Evolutionary conservation across 1,284 basidiomycete species (phyloP).

Genomic region (Pisolithus thermaeus): DNA sequence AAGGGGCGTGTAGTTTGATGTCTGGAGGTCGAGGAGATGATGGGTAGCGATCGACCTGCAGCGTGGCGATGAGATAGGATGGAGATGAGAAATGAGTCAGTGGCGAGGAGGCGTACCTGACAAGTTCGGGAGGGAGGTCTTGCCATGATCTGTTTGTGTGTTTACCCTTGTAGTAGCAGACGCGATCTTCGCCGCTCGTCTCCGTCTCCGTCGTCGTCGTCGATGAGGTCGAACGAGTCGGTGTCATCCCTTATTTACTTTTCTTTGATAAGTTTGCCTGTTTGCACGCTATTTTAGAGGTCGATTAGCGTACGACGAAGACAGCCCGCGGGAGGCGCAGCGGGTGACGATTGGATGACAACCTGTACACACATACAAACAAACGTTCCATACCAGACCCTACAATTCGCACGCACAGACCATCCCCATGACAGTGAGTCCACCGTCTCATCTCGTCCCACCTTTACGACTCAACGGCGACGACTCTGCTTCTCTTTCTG

Average conservation of each 20-base stretch:
- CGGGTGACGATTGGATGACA: slow-evolving; percentile 22
- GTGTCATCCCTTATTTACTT: too few relatives aligned
- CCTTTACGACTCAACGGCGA: too few relatives aligned
- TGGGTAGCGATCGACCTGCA: slow-evolving; percentile 56
- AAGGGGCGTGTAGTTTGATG: slow-evolving; percentile 42
- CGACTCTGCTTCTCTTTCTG: too few relatives aligned
- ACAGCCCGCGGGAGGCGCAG: slow-evolving; percentile 29
- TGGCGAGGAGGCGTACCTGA: slow-evolving; percentile 47
- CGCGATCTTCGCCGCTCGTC: slow-evolving; percentile 23
- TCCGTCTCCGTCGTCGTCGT: too few relatives aligned
- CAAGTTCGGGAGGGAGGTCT: slow-evolving; percentile 62
- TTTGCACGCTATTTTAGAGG: not conserved
- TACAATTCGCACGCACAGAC: too few relatives aligned
- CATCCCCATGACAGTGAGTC: slow-evolving; percentile 20
- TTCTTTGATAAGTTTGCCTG: too few relatives aligned
- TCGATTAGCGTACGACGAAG: slow-evolving; percentile 31
- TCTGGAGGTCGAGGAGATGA: slow-evolving; percentile 47
- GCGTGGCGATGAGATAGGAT: slow-evolving; percentile 10
- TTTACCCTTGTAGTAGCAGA: slow-evolving; percentile 55
- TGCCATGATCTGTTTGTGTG: slow-evolving; percentile 60
- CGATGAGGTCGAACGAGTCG: too few relatives aligned
- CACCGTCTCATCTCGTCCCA: too few relatives aligned
- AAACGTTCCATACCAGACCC: not conserved
- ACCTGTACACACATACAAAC: slow-evolving; percentile 1
- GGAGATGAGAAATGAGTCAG: slow-evolving; percentile 9